Evolutionary conservation across 78 protist genomes (phyloP).

Genomic region (Creolimax fragrantissima): DNA sequence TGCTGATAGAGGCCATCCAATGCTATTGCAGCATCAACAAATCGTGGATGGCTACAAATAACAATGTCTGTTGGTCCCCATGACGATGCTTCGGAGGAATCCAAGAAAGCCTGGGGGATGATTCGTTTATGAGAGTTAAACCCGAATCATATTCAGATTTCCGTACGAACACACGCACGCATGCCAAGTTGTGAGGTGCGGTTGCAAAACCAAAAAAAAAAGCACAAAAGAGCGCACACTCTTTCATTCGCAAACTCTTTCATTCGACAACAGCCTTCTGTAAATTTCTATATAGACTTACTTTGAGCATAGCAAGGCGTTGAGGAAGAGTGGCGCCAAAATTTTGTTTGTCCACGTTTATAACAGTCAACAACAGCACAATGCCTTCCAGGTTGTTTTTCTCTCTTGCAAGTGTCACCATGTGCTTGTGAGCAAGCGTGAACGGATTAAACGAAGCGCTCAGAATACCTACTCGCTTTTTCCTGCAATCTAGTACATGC

Average conservation of each 20-base stretch:
- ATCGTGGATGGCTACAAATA: not conserved
- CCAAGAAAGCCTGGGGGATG: not conserved
- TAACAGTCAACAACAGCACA: not conserved
- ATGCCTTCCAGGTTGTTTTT: not conserved
- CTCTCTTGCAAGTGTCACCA: not conserved
- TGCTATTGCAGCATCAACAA: not conserved
- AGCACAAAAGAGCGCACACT: no score
- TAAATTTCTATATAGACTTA: not conserved
- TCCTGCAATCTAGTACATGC: not conserved
- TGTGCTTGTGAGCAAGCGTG: not conserved
- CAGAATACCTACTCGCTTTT: not conserved
- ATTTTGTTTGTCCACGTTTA: not conserved
- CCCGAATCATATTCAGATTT: not conserved
- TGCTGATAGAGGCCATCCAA: not conserved
- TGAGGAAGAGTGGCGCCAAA: not conserved
- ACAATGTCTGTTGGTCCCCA: not conserved
- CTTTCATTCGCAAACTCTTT: no score
- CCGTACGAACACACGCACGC: not conserved
- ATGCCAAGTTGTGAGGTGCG: no score
- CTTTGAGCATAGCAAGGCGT: not conserved
- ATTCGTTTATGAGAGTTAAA: no score
- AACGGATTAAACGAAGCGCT: not conserved
- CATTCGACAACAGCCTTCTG: no score
- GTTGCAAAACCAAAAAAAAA: no score
- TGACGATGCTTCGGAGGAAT: not conserved